Base-by-base conservation (phyloP, 208 protist genomes). In the Trypanosoma mega region DNA sequence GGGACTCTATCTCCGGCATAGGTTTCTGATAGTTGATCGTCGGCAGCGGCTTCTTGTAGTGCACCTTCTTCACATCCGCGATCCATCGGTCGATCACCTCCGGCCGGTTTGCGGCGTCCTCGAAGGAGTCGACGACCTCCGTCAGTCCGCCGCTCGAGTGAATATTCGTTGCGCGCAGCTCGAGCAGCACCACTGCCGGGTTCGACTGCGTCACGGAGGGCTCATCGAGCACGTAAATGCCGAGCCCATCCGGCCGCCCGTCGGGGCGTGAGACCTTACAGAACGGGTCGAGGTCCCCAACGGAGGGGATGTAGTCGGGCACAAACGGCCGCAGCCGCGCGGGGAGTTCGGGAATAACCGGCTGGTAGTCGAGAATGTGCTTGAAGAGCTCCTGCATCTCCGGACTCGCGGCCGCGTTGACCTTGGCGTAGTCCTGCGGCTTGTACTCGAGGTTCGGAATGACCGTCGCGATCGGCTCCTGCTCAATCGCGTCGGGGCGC, bases 301-400 rank as follows among this genome's bases (percentile, higher is more conserved):
- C 83, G 0, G 97, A 82, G 4, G 98, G 97, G 52, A 99, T 96
- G 80, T 98, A 99, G 49, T 99, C 97, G 3, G 97, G 97, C 57
- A 99, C 97, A 77, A 99, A 99, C 7, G 98, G 97, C 21, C 91
- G 86, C 55, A 99, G 78, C 73, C 95, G 93, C 9, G 97, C 95
- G 12, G 97, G 95, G 24, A 99, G 73, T 64, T 99, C 96, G 18
- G 97, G 84, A 2, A 86, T 76, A 41, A 96, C 84, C 12, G 97
- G 92, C 63, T 97, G 87, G 82, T 98, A 99, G 30, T 87, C 74
- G 16, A 72, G 71, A 68, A 99, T 99, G 74, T 85, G 91, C 50
- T 92, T 80, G 76, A 99, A 99, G n/a, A 99, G 74, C n/a, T 98
- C 96, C 58, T 95, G 91, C 53, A 98, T 87, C 72, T 98, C 96